A percentile compares a stretch with the other conserved stretches of the same genome.
Evolutionary conservation across 768 basidiomycete genomes (phyloP).

Genomic region (Trametes cubensis): DNA sequence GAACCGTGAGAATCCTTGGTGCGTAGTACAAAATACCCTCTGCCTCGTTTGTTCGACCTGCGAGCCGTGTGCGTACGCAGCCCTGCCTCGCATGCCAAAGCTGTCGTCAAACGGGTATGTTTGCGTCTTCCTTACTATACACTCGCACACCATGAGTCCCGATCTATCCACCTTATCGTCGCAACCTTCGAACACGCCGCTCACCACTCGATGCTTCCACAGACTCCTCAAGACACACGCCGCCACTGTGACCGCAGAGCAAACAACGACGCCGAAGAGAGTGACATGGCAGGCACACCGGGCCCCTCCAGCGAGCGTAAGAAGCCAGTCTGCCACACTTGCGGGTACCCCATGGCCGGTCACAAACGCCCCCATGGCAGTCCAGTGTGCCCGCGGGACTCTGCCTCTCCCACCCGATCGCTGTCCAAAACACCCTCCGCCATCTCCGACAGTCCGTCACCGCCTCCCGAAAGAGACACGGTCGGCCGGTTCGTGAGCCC

Average conservation of each 20-base stretch:
- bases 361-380: constrained; percentile 40
- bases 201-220: constrained; percentile 7
- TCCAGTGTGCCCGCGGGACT: constrained; percentile 35
- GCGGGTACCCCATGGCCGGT: constrained; percentile 42
- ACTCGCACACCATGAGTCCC: background rate
- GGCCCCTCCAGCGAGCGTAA: constrained; percentile 29
- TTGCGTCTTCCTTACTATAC: background rate
- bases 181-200: background rate
- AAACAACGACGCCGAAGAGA: constrained; percentile 6
- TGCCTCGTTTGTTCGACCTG: constrained; percentile 4
- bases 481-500: too few relatives aligned
- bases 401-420: constrained; percentile 8
- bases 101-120: constrained; percentile 23
- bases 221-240: constrained; percentile 2
- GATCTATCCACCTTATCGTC: background rate
- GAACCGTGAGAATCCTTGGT: constrained; percentile 1
- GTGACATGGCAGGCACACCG: constrained; percentile 6
- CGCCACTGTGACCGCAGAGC: background rate
- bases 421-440: background rate
- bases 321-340: constrained; percentile 38
- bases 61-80: constrained; percentile 19
- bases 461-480: background rate
- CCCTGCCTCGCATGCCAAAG: constrained; percentile 5
- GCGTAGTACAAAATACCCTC: constrained; percentile 18
- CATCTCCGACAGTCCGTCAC: background rate